Evolutionary conservation across 2,329 filamentous ascomycete species (phyloP), one percentile per base, ranked within the genome.

Genomic region (Colletotrichum siamense): DNA sequence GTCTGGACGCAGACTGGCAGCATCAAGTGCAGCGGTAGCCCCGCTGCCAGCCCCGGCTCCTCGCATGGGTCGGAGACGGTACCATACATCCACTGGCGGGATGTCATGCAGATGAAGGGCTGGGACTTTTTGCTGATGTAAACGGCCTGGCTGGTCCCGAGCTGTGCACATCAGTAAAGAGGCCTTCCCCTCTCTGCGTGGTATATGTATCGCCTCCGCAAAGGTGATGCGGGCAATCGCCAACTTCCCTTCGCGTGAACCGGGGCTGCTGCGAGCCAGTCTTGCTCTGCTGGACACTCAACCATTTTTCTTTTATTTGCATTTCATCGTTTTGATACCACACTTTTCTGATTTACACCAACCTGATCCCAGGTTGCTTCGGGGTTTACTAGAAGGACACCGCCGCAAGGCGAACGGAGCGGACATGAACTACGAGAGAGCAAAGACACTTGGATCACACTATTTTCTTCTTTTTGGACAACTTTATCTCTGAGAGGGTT

Each of bases 81-180:
- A 85, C 93, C 92, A 83, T 94, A 94, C 87, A 92, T 98, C 86
- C 96, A 96, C 92, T 99, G 96, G 96, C 91, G 96, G 87, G 95
- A 98, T 87, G 92, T 96, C 83, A 98, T 98, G 96, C 92, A 92
- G 87, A 92, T 94, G 87, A 97, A 96, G 88, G 92, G 92, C 80
- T 98, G 95, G 96, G 95, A 98, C 84, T 97, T 95, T 87, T 90
- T 98, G 85, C 91, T 98, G 85, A 96, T 98, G 86, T 98, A 67
- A 36, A 63, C 71, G 57, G 72, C 78, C 73, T 68, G 70, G 74
- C 70, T 69, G 74, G 74, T 65, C 59, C 70, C 44, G 28, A 57
- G 74, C 70, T 74, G 57, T 32, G 49, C 57, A 69, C 39, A 59
- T 18, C n/a, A 39, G 69, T 34, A 55, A 26, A 67, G 30, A 68